phyloP scores from a whole-genome alignment of 352 stramenopile genomes.

The Phytophthora europaea region DNA sequence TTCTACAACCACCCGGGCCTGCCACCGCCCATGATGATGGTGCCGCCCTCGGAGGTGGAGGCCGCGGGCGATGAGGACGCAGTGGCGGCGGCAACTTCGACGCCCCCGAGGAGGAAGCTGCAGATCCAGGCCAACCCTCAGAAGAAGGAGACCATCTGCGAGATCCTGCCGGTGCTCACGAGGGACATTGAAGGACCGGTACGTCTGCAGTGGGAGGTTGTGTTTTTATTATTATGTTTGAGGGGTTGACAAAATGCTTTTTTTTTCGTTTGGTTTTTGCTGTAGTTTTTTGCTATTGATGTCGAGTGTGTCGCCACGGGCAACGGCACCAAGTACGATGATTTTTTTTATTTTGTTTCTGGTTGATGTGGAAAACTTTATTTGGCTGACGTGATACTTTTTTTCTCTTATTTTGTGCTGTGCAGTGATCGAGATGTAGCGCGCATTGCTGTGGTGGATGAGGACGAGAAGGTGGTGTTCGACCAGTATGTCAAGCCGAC shows the following conservation, averaged over 20 bases:
- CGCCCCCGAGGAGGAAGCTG: constrained; percentile 45
- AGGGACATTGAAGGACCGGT: constrained; percentile 84
- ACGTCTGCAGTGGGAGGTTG: constrained; percentile 5
- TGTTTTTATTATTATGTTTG: background rate
- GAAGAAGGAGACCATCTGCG: constrained; percentile 79
- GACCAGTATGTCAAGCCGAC: constrained; percentile 91
- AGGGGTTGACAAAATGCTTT: background rate
- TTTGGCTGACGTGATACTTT: constrained; percentile 1
- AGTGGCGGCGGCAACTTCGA: background rate
- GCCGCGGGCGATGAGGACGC: constrained; percentile 28
- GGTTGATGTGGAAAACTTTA: background rate
- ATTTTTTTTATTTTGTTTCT: background rate
- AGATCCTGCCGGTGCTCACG: constrained; percentile 80
- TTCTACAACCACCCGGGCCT: constrained; percentile 46
- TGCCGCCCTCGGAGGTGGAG: constrained; percentile 9
- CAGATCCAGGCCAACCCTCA: constrained; percentile 78
- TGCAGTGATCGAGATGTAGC: constrained; percentile 90
- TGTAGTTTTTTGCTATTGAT: constrained; percentile 93
- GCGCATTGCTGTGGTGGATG: constrained; percentile 91
- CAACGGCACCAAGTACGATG: constrained; percentile 71
- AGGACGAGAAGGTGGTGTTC: constrained; percentile 87
- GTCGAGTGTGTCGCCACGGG: constrained; percentile 94
- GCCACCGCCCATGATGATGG: constrained; percentile 37
- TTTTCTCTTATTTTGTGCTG: background rate
- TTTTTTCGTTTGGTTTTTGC: constrained; percentile 8